phyloP scores from a whole-genome alignment of 257 asterid species.

The Scutellaria barbata region DNA sequence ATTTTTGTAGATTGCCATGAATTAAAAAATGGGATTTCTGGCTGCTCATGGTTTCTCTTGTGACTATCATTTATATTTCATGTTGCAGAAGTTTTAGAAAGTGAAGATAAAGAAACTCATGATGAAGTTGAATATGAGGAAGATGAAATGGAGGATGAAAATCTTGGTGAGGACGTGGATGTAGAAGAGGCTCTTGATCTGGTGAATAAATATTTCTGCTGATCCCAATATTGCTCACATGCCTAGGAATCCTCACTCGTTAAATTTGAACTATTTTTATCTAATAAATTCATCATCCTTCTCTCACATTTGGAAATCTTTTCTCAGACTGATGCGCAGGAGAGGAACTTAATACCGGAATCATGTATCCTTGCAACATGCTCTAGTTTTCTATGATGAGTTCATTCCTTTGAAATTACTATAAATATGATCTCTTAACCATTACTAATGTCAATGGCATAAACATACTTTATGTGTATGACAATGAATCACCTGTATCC shows the following conservation, averaged over 20 bases:
- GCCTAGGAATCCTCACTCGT: not conserved
- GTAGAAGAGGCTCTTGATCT: conserved; percentile 58
- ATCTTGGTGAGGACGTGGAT: conserved; percentile 61
- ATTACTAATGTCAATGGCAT: conserved; percentile 11
- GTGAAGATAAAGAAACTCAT: conserved; percentile 55
- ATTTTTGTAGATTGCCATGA: conserved; percentile 1
- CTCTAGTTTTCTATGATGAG: not conserved
- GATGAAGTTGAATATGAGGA: conserved; percentile 64
- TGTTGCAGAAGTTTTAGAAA: conserved; percentile 48
- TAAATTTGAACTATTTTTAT: not conserved
- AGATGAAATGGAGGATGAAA: conserved; percentile 72
- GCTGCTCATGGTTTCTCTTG: conserved; percentile 5
- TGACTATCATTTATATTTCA: conserved; percentile 21
- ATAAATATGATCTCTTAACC: not conserved
- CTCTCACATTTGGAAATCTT: conserved; percentile 25
- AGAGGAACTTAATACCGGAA: conserved; percentile 44
- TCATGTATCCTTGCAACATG: conserved; percentile 69
- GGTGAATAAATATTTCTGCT: conserved; percentile 40
- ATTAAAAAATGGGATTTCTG: conserved; percentile 2
- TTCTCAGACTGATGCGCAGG: conserved; percentile 67
- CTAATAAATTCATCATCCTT: not conserved
- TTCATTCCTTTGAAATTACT: not conserved
- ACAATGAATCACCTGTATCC: conserved; percentile 39
- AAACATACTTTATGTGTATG: not conserved
- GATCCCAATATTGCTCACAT: not conserved